Evolutionary conservation across 176 grass and related monocot species (phyloP).

Genomic region (Oryza officinalis): DNA sequence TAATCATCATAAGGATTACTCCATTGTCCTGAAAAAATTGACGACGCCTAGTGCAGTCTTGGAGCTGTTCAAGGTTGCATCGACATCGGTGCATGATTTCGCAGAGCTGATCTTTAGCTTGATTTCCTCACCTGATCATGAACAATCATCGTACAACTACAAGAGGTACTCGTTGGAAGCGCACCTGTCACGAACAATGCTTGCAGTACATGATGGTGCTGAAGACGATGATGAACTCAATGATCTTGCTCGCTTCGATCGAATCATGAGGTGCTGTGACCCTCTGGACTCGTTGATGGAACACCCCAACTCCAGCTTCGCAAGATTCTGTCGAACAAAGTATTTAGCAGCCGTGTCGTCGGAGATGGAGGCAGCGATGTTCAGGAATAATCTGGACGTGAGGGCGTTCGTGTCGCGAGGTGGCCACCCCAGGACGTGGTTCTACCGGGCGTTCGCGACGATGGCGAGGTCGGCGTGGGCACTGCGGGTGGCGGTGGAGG

Average conservation of each 20-base stretch:
- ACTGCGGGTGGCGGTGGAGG: background rate
- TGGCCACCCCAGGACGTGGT: slow-evolving; percentile 21
- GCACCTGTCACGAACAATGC: slow-evolving; percentile 3
- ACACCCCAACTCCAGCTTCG: background rate
- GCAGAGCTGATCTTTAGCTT: background rate
- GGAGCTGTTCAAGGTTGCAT: background rate
- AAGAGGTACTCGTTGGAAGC: slow-evolving; percentile 3
- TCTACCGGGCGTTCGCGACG: slow-evolving; percentile 24
- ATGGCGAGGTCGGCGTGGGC: slow-evolving; percentile 29
- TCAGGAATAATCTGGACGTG: background rate
- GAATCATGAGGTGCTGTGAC: slow-evolving; percentile 14
- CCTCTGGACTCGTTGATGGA: slow-evolving; percentile 17
- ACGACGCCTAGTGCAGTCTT: background rate
- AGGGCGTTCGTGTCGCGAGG: slow-evolving; percentile 25
- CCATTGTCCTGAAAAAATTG: background rate
- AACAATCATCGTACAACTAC: background rate
- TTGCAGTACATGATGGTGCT: background rate
- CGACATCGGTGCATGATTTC: background rate
- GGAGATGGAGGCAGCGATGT: background rate
- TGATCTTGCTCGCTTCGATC: background rate
- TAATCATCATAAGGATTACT: background rate
- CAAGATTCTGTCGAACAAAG: background rate
- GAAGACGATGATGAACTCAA: background rate
- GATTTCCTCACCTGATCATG: background rate
- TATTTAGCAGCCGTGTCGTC: background rate